Base-by-base conservation (phyloP, 2,329 filamentous ascomycete species). In the Aschersonia sp. region DNA sequence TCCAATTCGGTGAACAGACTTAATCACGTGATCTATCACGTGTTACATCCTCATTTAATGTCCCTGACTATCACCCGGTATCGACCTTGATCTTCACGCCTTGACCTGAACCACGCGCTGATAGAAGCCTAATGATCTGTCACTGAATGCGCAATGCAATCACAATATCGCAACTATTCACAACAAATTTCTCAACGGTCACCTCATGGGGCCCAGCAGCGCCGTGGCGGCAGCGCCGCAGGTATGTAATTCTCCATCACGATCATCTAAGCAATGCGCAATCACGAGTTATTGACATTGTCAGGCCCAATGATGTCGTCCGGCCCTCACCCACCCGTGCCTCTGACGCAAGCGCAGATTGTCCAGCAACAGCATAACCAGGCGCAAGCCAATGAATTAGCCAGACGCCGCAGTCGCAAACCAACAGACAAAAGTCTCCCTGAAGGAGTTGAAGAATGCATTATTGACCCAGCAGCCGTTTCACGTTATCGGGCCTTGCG, bases 351-450 rank as follows among this genome's bases (percentile, higher is more conserved):
- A 53, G 69, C 71, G n/a, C 73, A 78, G 56, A 65, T 74, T 50
- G 64, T 62, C 33, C 65, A 68, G 53, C 71, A 76, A 52, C 73
- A 76, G 53, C 72, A 73, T 51, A 64, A 67, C 39, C 68, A 72
- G 50, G 69, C 68, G 30, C 70, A 67, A 54, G 77, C 78, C 43
- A 74, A 72, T 55, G 82, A 86, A 61, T 72, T 79, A 53, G 81
- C 84, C 43, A 87, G 89, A 64, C 80, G 88, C 51, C 81, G 87
- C 56, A 87, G 86, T 60, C 81, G 82, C 60, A 94, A 90, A 66
- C 92, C 92, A 1, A 96, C 88, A 50, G 92, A 98, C 66, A 94
- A 87, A 73, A 92, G 87, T 57, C 80, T 98, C 30, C 89, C 92
- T 40, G 89, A 97, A 54, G 88, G 87, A 48, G 75, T 95, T 43